Conservation (phyloP, 2,329 filamentous ascomycete genomes). For the Didymella lethalis region DNA sequence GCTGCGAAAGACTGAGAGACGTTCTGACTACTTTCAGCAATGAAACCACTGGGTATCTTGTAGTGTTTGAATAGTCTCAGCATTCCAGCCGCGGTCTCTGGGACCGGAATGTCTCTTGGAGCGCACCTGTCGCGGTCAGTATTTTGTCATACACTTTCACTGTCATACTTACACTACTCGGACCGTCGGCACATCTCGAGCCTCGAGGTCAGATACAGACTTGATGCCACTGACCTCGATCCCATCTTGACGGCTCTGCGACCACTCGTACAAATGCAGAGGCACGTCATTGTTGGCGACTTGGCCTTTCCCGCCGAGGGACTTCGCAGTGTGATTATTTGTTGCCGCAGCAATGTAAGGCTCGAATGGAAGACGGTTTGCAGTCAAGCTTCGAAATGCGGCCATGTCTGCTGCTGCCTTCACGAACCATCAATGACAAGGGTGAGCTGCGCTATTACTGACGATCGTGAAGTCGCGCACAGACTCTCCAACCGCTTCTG, state of each 20-base stretch:
- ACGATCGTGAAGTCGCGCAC: not conserved
- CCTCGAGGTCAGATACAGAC: slow-evolving; percentile 18
- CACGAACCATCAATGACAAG: not conserved
- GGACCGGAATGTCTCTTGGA: slow-evolving; percentile 30
- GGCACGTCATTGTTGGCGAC: not conserved
- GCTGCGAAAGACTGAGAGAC: slow-evolving; percentile 42
- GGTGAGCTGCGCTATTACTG: not conserved
- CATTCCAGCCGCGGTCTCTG: slow-evolving; percentile 18
- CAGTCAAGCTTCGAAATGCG: slow-evolving; percentile 24
- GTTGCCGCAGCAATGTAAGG: slow-evolving; percentile 16
- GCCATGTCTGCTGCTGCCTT: slow-evolving; percentile 10
- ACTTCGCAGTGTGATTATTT: not conserved
- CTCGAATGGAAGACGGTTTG: slow-evolving; percentile 24
- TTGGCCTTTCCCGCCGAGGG: not conserved
- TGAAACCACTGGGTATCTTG: slow-evolving; percentile 36
- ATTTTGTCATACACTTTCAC: not conserved
- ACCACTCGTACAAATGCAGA: slow-evolving; percentile 38
- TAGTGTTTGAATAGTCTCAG: slow-evolving; percentile 31
- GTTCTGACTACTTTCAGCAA: slow-evolving; percentile 36
- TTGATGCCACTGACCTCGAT: slow-evolving; percentile 11
- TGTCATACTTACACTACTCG: slow-evolving; percentile 30
- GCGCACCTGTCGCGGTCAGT: slow-evolving; percentile 34
- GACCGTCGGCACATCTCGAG: slow-evolving; percentile 17
- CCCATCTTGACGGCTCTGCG: slow-evolving; percentile 19
- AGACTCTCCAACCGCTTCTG: not conserved